A percentile compares a stretch with the other conserved stretches of the same genome.
These are phyloP conservation scores for Magnolia kwangsiensis DNA, from an alignment of 164 flowering plant species.

Conservation along the genomic window DNA sequence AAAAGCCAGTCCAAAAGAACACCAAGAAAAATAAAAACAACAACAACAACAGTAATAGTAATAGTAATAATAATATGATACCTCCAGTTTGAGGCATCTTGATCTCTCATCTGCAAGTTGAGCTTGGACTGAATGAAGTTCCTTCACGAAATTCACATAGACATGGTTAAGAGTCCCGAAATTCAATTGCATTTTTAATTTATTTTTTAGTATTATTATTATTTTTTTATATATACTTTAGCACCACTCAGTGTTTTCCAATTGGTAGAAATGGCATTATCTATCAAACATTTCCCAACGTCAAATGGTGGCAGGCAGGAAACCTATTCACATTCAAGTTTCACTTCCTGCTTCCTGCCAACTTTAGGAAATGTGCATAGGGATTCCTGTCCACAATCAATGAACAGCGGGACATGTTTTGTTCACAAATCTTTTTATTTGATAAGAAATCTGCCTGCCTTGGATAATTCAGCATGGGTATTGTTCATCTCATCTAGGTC, in stretches of 20 bases:
- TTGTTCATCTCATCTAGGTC: conserved; percentile 57
- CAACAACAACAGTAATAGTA: not conserved
- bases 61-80: conserved; percentile 13
- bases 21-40: not conserved
- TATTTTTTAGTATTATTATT: too few relatives aligned
- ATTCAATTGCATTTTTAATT: too few relatives aligned
- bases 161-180: not conserved
- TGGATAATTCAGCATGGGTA: conserved; percentile 64
- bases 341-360: not conserved
- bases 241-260: too few relatives aligned
- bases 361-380: not conserved
- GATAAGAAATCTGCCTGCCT: conserved; percentile 37
- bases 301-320: not conserved
- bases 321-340: too few relatives aligned
- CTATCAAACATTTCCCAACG: too few relatives aligned
- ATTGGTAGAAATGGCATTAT: too few relatives aligned
- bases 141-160: conserved; percentile 40
- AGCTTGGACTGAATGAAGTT: conserved; percentile 81
- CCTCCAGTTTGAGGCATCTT: conserved; percentile 94
- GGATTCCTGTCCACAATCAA: conserved; percentile 3
- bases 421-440: not conserved
- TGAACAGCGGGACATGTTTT: not conserved
- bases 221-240: too few relatives aligned
- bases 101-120: conserved; percentile 79
- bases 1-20: not conserved